Conservation (phyloP, 441 rosid genomes). For the Erodium moschatum region DNA sequence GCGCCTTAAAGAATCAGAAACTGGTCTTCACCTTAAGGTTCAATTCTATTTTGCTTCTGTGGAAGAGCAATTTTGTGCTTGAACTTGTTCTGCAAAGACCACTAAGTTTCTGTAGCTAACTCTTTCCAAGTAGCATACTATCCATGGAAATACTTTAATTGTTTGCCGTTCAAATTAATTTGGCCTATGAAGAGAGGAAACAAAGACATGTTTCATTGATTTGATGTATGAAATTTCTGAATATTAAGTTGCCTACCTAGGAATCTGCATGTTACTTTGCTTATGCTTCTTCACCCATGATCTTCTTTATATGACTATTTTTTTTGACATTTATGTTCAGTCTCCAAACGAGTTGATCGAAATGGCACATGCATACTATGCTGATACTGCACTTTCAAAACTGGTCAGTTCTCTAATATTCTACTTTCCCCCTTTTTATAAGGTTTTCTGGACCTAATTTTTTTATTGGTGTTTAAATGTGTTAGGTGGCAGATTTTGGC, state of each 20-base stretch:
- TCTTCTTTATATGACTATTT: conserved; percentile 11
- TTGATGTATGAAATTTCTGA: conserved; percentile 16
- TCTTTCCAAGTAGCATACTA: conserved; percentile 5
- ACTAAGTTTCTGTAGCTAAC: neutral
- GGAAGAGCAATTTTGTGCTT: too few species aligned
- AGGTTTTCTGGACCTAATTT: conserved; percentile 19
- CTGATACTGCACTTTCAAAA: conserved; percentile 73
- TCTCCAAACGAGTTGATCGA: conserved; percentile 62
- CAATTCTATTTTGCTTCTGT: conserved; percentile 13
- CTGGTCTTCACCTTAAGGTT: conserved; percentile 76
- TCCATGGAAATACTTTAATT: neutral
- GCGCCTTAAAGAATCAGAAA: conserved; percentile 73
- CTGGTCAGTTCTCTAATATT: conserved; percentile 43
- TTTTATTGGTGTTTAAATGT: conserved; percentile 19
- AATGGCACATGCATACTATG: conserved; percentile 59
- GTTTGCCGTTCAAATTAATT: neutral
- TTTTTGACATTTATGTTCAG: conserved; percentile 27
- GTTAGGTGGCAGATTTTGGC: conserved; percentile 78
- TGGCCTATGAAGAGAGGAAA: neutral
- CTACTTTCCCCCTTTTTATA: conserved; percentile 11
- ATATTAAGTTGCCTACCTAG: conserved; percentile 6
- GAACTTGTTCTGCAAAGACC: too few species aligned
- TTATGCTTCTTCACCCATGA: conserved; percentile 8
- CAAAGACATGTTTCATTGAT: neutral
- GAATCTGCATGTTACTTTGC: neutral